Conservation (phyloP, 495 filamentous ascomycete genomes). For the Apiosordaria backusii region DNA sequence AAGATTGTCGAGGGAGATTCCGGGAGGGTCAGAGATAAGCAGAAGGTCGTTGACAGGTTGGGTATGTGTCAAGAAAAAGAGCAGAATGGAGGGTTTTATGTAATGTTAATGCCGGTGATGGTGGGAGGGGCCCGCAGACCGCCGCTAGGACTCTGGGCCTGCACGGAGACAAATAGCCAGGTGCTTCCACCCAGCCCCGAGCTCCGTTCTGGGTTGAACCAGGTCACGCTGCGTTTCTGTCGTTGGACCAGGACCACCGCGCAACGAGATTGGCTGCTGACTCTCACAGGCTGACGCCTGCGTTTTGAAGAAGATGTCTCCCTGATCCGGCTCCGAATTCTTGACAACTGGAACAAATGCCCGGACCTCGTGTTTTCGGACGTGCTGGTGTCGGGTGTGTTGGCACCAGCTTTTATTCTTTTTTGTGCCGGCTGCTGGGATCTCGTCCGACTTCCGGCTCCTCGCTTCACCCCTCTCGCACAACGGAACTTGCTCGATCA, state of each 20-base stretch:
- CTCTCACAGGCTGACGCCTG: neutral
- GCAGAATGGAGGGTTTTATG: slow-evolving; percentile 52
- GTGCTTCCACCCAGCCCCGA: slow-evolving; percentile 23
- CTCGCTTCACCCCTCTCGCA: slow-evolving; percentile 1
- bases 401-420: neutral
- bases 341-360: neutral
- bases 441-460: slow-evolving; percentile 9
- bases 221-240: slow-evolving; percentile 26
- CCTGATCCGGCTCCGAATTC: slow-evolving; percentile 3
- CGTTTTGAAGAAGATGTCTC: neutral
- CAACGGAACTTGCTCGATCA: slow-evolving; percentile 6
- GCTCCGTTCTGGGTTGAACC: slow-evolving; percentile 23
- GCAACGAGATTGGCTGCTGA: slow-evolving; percentile 11
- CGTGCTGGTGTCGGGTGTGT: slow-evolving; percentile 1
- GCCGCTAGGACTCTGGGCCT: slow-evolving; percentile 24
- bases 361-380: neutral
- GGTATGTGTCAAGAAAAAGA: slow-evolving; percentile 46
- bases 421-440: neutral
- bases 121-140: slow-evolving; percentile 35
- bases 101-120: slow-evolving; percentile 46
- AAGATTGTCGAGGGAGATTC: slow-evolving; percentile 37
- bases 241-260: slow-evolving; percentile 7
- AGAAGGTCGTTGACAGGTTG: slow-evolving; percentile 43
- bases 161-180: slow-evolving; percentile 28
- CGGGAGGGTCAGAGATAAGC: slow-evolving; percentile 41